These are phyloP conservation scores for Saturnispora diversa DNA, from an alignment of 805 yeast species.

Conservation along the genomic window DNA sequence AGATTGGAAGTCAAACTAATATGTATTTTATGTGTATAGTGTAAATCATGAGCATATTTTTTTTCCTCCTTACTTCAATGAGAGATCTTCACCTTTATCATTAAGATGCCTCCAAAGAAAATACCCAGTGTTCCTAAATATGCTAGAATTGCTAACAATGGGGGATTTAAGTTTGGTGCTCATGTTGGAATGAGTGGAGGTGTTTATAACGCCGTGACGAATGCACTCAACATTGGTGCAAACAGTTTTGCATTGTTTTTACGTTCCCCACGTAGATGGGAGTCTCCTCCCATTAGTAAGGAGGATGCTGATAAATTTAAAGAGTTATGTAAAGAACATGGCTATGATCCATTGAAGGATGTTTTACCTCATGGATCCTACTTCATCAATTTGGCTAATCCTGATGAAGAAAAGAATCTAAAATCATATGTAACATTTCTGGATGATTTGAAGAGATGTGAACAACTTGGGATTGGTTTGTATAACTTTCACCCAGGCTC, in stretches of 20 bases:
- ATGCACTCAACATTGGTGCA: slow-evolving; percentile 46
- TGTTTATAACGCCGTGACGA: slow-evolving; percentile 30
- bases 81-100: too few species aligned
- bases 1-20: background rate
- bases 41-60: background rate
- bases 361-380: slow-evolving; percentile 93
- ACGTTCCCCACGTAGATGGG: slow-evolving; percentile 89
- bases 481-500: slow-evolving; percentile 96
- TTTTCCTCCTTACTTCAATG: background rate
- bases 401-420: slow-evolving; percentile 68
- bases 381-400: slow-evolving; percentile 86
- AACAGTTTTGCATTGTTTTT: slow-evolving; percentile 86
- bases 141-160: slow-evolving; percentile 33
- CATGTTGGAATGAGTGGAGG: slow-evolving; percentile 85
- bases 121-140: slow-evolving; percentile 20
- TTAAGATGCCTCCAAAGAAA: slow-evolving; percentile 22
- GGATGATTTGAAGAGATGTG: slow-evolving; percentile 86
- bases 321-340: slow-evolving; percentile 49
- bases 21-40: background rate
- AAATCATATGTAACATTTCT: slow-evolving; percentile 71
- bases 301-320: slow-evolving; percentile 64
- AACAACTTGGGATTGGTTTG: slow-evolving; percentile 69
- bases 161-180: slow-evolving; percentile 67
- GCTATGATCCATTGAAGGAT: slow-evolving; percentile 69
- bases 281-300: slow-evolving; percentile 61